Base-by-base conservation (phyloP, 2,329 filamentous ascomycete genomes). In the Cordyceps cicadae region DNA sequence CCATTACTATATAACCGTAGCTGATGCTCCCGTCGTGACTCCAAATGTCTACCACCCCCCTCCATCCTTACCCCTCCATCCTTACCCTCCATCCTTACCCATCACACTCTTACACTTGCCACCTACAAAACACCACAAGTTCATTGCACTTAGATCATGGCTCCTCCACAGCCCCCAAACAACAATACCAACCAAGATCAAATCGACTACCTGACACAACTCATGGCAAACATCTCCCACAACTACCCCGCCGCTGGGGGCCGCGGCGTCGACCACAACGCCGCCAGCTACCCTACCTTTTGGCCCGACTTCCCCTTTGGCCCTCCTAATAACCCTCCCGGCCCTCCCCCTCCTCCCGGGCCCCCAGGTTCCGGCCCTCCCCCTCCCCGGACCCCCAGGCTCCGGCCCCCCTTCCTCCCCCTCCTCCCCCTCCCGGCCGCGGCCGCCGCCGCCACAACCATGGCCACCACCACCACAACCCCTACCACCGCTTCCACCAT, bases 251-350 rank as follows among this genome's bases (percentile, higher is more conserved):
- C 37, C 37, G 60, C 61, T 48, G 65, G 70, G 41, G 74, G 75
- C 48, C 68, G 68, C 19, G 74, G 76, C 52, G 71, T 76, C 59
- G 76, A 77, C 48, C 32, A 59, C 46, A 29, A 57, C 43, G 26
- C 39, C 55, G 15, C 66, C 41, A 67, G 65, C 39, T 60, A 67
- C 34, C 65, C 64, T 60, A 63, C 56, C 57, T 69, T 70, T 58
- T 67, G 68, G 43, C 61, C 67, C 1, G 72, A 71, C 26, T 76
- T 76, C 58, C 72, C 74, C 32, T 76, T 74, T 62, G 63, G 39
- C 43, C 26, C 24, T 15, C 34, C 59, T n/a, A 32, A 52, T 29
- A 24, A 51, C 17, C 52, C 43, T 26, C 51, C 50, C 39, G 62
- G 53, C 46, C 61, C 53, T 19, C 51, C 50, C 34, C 62, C 52